Evolutionary conservation across 2,329 filamentous ascomycete genomes (phyloP), one percentile per base, ranked within the genome.

Genomic region (Bipolaris oryzae): DNA sequence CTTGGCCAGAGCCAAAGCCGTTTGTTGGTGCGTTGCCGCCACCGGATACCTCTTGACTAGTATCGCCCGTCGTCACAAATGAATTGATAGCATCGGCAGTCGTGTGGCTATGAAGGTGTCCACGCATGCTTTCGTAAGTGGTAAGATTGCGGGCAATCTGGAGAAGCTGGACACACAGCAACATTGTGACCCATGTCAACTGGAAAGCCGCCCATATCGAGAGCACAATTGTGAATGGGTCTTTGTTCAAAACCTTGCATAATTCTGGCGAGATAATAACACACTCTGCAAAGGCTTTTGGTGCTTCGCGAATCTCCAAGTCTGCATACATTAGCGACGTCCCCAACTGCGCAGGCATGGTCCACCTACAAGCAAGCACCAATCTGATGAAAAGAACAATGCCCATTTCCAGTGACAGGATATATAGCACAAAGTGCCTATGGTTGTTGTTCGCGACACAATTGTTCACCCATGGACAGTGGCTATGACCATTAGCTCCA

Each of bases 401-500:
- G 28, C 92, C 92, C 15, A 90, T 62, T 52, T 92, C 90, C 60
- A 99, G 79, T 68, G 79, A 87, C 39, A 96, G 79, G 16, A 99
- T 84, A 74, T 98, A 99, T 47, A 97, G 80, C 70, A 97, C 90
- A 76, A 99, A 99, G 67, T 97, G 93, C 13, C 95, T 88, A 71
- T 98, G 90, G 75, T 98, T 99, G 79, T 98, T 98, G 62, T 95
- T 86, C 41, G 91, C 95, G 39, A 99, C 86, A 70, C 95, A 99
- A 77, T 97, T 98, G 78, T 96, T 90, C 21, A 98, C 91, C 95
- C 95, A 99, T 0, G 95, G 95, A 71, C 95, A 99, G 74, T 99
- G 95, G 72, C 92, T 96, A 63, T 31, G n/a, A 42, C 11, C 3
- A 46, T 73, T 61, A 74, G 71, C 45, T 43, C 35, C 7, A 39